Base-by-base conservation (phyloP, 108 stramenopile species). In the Cyclotella kingstonii region DNA sequence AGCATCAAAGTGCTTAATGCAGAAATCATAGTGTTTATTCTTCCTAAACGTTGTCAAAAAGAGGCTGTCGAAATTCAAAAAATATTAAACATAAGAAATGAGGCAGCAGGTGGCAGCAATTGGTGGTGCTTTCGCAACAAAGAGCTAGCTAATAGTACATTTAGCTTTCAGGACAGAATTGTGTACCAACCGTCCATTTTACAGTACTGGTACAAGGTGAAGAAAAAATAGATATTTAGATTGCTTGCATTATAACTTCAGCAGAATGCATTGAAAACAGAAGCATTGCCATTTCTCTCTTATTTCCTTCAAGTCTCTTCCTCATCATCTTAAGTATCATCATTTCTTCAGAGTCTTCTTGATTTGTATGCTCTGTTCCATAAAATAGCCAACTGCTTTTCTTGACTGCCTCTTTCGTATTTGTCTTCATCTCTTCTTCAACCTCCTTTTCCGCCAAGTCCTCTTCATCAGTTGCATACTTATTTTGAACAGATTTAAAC, bases 231-330 rank as follows among this genome's bases (percentile, higher is more conserved):
- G n/a, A n/a, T n/a, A n/a, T n/a, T n/a, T n/a, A n/a, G n/a, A n/a
- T n/a, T n/a, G n/a, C n/a, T n/a, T n/a, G n/a, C n/a, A n/a, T n/a
- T n/a, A 36, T 36, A 36, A 11, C 36, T 28, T 51, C 33, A 1
- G 84, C 79, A 3, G 66, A 78, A 49, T 66, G 53, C 72, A 82
- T 56, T 29, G 69, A 45, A 50, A 78, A 82, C 50, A 61, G 80
- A 10, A 85, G 45, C 68, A 76, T 70, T 3, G 78, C 80, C 47
- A 56, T 67, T 54, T 84, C 83, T 43, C 80, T 77, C 22, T 68
- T 77, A 30, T 79, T 51, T 19, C 74, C 79, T 38, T 72, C 68
- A 30, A 84, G 58, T 28, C 80, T 41, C 34, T 81, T 79, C 49
- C 51, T 69, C 43, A 77, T 71, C 64, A 81, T 49, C 41, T 54